phyloP scores from a whole-genome alignment of 139 green algal genomes.

The Ostreobium quekettii region DNA sequence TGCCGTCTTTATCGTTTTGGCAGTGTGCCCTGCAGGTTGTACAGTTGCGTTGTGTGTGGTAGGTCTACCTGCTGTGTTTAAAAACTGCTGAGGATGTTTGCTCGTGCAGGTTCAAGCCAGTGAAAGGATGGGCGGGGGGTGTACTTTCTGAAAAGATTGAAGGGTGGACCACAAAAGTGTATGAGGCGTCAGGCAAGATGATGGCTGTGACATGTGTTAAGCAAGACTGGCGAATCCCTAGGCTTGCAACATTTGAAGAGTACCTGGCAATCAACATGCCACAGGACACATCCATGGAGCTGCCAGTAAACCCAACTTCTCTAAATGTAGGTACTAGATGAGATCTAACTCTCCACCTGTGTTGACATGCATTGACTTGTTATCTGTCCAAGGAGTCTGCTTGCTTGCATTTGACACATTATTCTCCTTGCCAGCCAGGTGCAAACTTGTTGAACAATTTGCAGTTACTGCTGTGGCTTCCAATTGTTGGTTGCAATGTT shows the following conservation, averaged over 20 bases:
- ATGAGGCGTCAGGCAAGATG: slow-evolving; percentile 51
- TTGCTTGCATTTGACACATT: too few species aligned
- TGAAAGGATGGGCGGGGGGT: slow-evolving; percentile 28
- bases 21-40: too few species aligned
- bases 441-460: too few species aligned
- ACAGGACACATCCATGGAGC: slow-evolving; percentile 29
- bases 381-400: too few species aligned
- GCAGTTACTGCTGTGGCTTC: too few species aligned
- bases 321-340: too few species aligned
- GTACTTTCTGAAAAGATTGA: slow-evolving; percentile 28
- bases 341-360: too few species aligned
- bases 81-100: slow-evolving; percentile 10
- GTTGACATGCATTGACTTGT: too few species aligned
- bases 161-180: slow-evolving; percentile 36
- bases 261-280: slow-evolving; percentile 21
- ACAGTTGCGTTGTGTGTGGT: background rate
- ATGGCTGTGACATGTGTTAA: slow-evolving; percentile 30
- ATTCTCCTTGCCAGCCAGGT: too few species aligned
- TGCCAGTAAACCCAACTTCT: slow-evolving; percentile 25
- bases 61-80: background rate
- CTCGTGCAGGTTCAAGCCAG: slow-evolving; percentile 10
- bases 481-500: too few species aligned
- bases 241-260: slow-evolving; percentile 37
- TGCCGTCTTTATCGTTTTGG: too few species aligned
- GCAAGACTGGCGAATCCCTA: slow-evolving; percentile 26